These are phyloP conservation scores for Colletotrichum viniferum DNA, from an alignment of 2,329 filamentous ascomycete species.

Conservation along the genomic window DNA sequence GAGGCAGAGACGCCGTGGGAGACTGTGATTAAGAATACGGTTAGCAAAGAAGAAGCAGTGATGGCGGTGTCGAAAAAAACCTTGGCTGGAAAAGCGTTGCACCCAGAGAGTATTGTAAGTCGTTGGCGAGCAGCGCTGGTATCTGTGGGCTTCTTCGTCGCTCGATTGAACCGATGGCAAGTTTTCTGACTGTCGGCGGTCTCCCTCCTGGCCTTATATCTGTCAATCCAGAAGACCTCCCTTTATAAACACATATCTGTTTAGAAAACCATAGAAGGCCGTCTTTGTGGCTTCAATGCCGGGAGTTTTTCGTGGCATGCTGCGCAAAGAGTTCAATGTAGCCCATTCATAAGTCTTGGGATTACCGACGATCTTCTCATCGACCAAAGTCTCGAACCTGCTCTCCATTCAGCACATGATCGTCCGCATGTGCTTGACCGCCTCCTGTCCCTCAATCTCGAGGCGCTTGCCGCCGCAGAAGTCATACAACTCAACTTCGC, in stretches of 20 bases:
- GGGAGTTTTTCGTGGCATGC: no score
- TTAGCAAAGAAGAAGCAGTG: background rate
- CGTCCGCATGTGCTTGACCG: no score
- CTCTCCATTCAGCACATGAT: no score
- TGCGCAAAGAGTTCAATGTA: no score
- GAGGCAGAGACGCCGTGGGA: background rate
- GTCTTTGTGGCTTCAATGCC: no score
- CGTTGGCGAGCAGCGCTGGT: background rate
- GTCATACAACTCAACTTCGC: no score
- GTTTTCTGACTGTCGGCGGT: background rate
- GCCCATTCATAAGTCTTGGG: no score
- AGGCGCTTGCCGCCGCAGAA: no score
- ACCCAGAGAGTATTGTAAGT: background rate
- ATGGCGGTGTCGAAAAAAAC: background rate
- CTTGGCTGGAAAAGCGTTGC: background rate
- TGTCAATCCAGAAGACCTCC: background rate
- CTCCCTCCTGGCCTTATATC: background rate
- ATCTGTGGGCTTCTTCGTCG: background rate
- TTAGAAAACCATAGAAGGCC: no score
- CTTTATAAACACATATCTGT: background rate
- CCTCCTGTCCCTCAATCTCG: no score
- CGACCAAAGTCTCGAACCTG: no score
- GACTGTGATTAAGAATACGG: background rate
- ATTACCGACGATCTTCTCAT: no score
- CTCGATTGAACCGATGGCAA: background rate